phyloP scores from a whole-genome alignment of 805 yeast species.

The Metahyphopichia silvanorum region DNA sequence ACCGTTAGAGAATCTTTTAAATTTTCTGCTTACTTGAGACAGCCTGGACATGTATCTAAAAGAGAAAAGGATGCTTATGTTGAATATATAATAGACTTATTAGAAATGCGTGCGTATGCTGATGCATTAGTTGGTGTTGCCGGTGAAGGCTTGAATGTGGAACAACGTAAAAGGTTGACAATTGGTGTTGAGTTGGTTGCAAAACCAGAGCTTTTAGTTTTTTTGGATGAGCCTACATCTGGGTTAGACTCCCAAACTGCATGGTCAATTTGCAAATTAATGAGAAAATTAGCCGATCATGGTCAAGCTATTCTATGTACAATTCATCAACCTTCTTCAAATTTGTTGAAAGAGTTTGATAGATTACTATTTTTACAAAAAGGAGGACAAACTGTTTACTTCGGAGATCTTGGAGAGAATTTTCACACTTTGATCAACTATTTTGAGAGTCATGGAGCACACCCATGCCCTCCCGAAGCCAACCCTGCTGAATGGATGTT shows the following conservation, averaged over 20 bases:
- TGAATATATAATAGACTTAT: conserved; percentile 20
- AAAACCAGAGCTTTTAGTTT: conserved; percentile 23
- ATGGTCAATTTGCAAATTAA: conserved; percentile 33
- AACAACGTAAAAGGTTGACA: conserved; percentile 31
- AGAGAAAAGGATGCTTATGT: conserved; percentile 22
- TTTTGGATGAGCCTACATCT: conserved; percentile 37
- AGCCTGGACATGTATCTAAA: conserved; percentile 16
- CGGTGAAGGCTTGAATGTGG: conserved; percentile 34
- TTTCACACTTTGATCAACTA: conserved; percentile 56
- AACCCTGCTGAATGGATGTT: conserved; percentile 60
- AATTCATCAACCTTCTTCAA: conserved; percentile 80
- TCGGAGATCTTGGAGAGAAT: conserved; percentile 67
- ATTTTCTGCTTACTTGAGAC: conserved; percentile 25
- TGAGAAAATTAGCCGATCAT: conserved; percentile 30
- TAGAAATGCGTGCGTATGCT: conserved; percentile 24
- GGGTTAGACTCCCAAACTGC: conserved; percentile 38
- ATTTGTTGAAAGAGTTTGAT: conserved; percentile 70
- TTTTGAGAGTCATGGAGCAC: conserved; percentile 65
- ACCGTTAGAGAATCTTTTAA: conserved; percentile 28
- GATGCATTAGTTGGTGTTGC: conserved; percentile 32
- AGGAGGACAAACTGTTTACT: conserved; percentile 75
- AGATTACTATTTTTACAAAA: conserved; percentile 62
- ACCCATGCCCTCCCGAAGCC: conserved; percentile 62
- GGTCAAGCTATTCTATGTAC: conserved; percentile 44
- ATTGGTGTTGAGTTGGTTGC: conserved; percentile 32